Evolutionary conservation across 177 flowering plant genomes (phyloP), one percentile per base, ranked within the genome.

Genomic region (Tripterygium wilfordii): DNA sequence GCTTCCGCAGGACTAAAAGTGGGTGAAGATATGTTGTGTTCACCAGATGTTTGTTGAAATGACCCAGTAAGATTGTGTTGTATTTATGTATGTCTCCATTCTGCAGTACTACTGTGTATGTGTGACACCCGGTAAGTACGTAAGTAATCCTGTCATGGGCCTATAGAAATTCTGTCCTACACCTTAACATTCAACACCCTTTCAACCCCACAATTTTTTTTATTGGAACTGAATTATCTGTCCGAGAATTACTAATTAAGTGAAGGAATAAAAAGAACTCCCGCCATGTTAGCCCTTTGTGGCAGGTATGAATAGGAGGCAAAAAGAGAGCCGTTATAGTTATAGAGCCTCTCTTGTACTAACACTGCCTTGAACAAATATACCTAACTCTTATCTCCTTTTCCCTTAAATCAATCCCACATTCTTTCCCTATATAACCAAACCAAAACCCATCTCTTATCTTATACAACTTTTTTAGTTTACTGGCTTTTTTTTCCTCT

Each of bases 271-370:
- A 54, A 47, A 29, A 43, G 44, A 51, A 36, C 41, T 60, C 49
- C 70, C 85, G 60, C 65, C 77, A 70, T 59, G 33, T 66, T 65
- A 64, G 78, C 60, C 50, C 25, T 32, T 38, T 46, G 43, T 66
- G 58, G 33, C 48, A 36, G 39, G 66, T 45, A 58, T 17, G 75
- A 51, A 51, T 12, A 50, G 62, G 63, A 56, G 83, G 86, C 81
- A 79, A 54, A 82, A 80, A 80, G 89, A 75, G 85, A 71, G 85
- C 83, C 69, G 28, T 36, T 58, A 51, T 27, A 13, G 30, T n/a
- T n/a, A 32, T 45, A 14, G 21, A 5, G 1, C 32, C 17, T 25
- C n/a, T 23, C 20, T 18, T 4, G 21, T 14, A 47, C 49, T 13
- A 32, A 22, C 13, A 8, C 14, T 30, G 26, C 18, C 24, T 17